Conservation (phyloP, 305 asterid genomes). For the Solanum chacoense region DNA sequence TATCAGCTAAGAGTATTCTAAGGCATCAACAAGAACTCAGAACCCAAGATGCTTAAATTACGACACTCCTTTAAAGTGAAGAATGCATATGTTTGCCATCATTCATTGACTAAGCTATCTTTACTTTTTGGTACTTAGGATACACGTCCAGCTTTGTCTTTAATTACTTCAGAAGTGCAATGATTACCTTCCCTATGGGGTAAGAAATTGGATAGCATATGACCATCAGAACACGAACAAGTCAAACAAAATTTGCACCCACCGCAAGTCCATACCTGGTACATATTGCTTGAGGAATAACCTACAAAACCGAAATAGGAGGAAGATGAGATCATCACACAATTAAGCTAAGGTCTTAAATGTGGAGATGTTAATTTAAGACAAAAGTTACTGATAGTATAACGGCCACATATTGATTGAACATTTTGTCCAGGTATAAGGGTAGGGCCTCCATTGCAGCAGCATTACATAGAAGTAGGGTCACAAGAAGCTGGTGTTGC, state of each 20-base stretch:
- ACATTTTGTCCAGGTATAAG: slow-evolving; percentile 70
- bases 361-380: slow-evolving; percentile 8
- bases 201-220: slow-evolving; percentile 60
- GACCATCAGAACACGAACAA: slow-evolving; percentile 62
- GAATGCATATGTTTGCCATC: background rate
- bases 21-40: background rate
- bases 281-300: slow-evolving; percentile 93
- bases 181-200: slow-evolving; percentile 80
- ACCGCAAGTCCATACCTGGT: slow-evolving; percentile 90
- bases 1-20: background rate
- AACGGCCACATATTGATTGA: slow-evolving; percentile 89
- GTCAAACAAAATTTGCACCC: slow-evolving; percentile 74
- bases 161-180: background rate
- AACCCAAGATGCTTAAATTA: background rate
- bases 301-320: slow-evolving; percentile 31
- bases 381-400: slow-evolving; percentile 92
- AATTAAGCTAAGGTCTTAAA: background rate
- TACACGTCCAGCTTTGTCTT: background rate
- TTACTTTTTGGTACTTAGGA: background rate
- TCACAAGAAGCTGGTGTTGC: slow-evolving; percentile 95
- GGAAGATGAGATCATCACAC: background rate
- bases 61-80: background rate
- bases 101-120: background rate
- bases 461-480: slow-evolving; percentile 87
- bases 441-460: slow-evolving; percentile 98